phyloP scores from a whole-genome alignment of 2,329 filamentous ascomycete genomes.

The Aspergillus sp. region DNA sequence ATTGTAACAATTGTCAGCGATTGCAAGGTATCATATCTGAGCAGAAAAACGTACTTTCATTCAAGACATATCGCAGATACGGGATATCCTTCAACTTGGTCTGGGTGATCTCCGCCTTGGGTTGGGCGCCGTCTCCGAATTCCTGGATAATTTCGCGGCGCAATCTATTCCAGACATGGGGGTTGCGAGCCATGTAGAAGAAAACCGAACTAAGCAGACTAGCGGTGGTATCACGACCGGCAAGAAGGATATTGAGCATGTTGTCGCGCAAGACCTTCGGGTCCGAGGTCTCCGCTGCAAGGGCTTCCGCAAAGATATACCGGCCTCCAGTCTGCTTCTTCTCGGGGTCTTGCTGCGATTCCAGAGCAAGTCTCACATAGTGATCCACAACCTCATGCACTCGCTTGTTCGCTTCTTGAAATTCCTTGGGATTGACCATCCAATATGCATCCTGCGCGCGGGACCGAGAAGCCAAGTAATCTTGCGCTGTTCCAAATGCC shows the following conservation, averaged over 20 bases:
- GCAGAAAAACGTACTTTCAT: constrained; percentile 21
- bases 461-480: constrained; percentile 22
- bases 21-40: no score
- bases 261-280: constrained; percentile 41
- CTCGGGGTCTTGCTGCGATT: constrained; percentile 25
- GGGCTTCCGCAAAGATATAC: constrained; percentile 44
- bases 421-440: constrained; percentile 33
- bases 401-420: constrained; percentile 31
- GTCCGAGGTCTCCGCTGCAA: constrained; percentile 40
- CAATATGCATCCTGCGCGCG: constrained; percentile 30
- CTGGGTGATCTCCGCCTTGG: constrained; percentile 36
- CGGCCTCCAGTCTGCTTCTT: constrained; percentile 25
- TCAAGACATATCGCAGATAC: constrained; percentile 34
- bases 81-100: constrained; percentile 33
- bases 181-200: constrained; percentile 39
- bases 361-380: constrained; percentile 40
- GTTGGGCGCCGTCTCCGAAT: constrained; percentile 35
- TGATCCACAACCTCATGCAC: constrained; percentile 44
- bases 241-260: constrained; percentile 44
- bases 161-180: constrained; percentile 29
- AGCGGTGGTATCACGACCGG: constrained; percentile 48
- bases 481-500: constrained; percentile 29
- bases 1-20: not conserved
- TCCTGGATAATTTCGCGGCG: constrained; percentile 27
- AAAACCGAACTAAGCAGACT: constrained; percentile 39